Conservation (phyloP, 129 eudicot species). For the Tanacetum coccineum region DNA sequence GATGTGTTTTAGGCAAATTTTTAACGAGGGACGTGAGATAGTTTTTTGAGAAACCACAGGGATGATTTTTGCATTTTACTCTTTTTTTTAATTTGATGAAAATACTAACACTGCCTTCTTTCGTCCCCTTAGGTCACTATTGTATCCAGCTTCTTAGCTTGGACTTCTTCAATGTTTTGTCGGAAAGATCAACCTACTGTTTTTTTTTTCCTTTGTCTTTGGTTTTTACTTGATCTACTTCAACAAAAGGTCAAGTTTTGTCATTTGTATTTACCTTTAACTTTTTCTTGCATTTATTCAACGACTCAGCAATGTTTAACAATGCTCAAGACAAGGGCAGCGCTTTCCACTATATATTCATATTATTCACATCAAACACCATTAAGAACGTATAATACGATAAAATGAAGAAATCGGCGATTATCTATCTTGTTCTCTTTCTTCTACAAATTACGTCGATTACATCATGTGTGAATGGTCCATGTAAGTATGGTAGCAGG, state of each 20-base stretch:
- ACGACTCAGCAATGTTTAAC: not conserved
- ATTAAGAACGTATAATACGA: not conserved
- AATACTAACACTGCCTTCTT: too few species aligned
- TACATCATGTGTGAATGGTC: not conserved
- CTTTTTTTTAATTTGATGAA: too few species aligned
- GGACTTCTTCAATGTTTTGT: constrained; percentile 3
- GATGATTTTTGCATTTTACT: too few species aligned
- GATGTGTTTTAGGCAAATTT: too few species aligned
- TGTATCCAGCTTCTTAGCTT: not conserved
- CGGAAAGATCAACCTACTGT: not conserved
- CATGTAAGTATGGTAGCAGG: not conserved
- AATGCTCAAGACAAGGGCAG: not conserved
- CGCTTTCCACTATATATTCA: not conserved
- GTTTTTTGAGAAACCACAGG: too few species aligned
- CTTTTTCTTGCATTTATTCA: not conserved
- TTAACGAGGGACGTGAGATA: too few species aligned
- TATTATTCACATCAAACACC: not conserved
- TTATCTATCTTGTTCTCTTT: constrained; percentile 2
- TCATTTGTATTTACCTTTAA: not conserved
- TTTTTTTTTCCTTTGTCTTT: not conserved
- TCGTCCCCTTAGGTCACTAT: not conserved
- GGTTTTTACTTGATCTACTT: not conserved
- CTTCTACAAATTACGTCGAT: not conserved
- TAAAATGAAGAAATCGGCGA: not conserved
- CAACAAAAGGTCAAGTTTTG: not conserved